Evolutionary conservation across 2,329 filamentous ascomycete species (phyloP), one percentile per base, ranked within the genome.

Genomic region (Ceratocystis colombiana): DNA sequence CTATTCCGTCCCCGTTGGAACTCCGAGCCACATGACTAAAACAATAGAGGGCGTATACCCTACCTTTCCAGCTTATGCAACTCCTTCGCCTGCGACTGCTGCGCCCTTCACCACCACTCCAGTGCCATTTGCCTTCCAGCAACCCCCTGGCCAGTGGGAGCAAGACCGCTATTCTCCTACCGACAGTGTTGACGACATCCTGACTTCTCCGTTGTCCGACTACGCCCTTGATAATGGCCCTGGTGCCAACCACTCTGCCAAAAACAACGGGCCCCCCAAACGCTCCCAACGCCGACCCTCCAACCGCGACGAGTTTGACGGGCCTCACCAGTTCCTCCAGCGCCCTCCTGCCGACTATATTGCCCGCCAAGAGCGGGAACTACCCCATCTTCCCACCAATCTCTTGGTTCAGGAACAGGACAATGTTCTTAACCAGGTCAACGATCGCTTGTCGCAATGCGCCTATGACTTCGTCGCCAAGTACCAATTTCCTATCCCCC

Each of bases 381-480:
- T 95, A 63, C 89, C 89, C 22, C 86, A 89, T 74, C 84, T 94
- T 41, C 90, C 90, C 61, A 91, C 89, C 72, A 90, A 91, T 74
- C 82, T 95, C 62, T 83, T 89, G 72, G 86, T 90, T 65, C 86
- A 90, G 76, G 90, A 95, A 76, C 90, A 95, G 79, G 89, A 94
- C 77, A 84, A 82, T 72, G 88, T 95, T 71, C 79, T 94, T 67
- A 84, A 83, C 66, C 84, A 87, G 75, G 89, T 94, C 75, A 94
- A 94, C 77, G 89, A 93, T 76, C 84, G 89, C 69, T 80, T 95
- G 59, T 91, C 89, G 28, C 88, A 88, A 75, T 94, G 89, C 74
- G 90, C 89, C 41, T 95, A 88, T 79, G 89, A 95, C 76, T 95
- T 95, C 76, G 87, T 95, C 72, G 90, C 90, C 71, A 91, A 90